Conservation (phyloP, 306 rosid species). For the Cucurbita moschata region DNA sequence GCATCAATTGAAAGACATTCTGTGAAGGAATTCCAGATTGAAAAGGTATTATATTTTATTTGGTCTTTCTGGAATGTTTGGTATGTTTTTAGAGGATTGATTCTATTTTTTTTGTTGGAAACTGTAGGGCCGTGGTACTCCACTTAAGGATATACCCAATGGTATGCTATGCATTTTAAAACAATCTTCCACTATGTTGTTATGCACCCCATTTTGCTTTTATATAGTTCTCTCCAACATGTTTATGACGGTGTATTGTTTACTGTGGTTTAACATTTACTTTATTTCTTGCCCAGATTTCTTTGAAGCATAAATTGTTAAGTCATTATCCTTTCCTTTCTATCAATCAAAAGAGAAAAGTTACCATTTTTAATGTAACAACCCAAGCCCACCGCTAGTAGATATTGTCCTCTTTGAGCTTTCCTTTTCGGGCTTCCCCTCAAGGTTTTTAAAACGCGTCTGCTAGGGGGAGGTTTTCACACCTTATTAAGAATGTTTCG, state of each 20-base stretch:
- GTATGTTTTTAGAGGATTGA: slow-evolving; percentile 7
- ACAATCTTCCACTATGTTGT: slow-evolving; percentile 5
- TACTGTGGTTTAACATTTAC: not conserved
- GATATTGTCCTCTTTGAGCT: no score
- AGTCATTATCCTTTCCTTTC: not conserved
- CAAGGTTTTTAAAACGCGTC: no score
- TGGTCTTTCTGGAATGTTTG: not conserved
- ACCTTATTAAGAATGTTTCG: no score
- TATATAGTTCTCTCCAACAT: not conserved
- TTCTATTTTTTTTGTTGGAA: slow-evolving; percentile 15
- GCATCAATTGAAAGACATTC: slow-evolving; percentile 60
- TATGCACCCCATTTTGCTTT: not conserved
- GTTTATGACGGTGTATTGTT: not conserved
- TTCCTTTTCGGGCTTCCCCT: no score
- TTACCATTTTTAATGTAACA: not conserved
- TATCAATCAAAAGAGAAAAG: not conserved
- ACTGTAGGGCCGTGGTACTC: slow-evolving; percentile 79
- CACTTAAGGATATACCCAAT: slow-evolving; percentile 89
- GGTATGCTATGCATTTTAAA: slow-evolving; percentile 34
- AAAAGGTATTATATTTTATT: slow-evolving; percentile 40
- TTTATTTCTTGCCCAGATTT: not conserved
- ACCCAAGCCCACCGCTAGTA: no score
- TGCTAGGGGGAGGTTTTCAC: no score
- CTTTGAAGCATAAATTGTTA: not conserved
- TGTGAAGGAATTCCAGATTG: slow-evolving; percentile 63